phyloP scores from a whole-genome alignment of 306 rosid genomes.

The Nissolia schottii region DNA sequence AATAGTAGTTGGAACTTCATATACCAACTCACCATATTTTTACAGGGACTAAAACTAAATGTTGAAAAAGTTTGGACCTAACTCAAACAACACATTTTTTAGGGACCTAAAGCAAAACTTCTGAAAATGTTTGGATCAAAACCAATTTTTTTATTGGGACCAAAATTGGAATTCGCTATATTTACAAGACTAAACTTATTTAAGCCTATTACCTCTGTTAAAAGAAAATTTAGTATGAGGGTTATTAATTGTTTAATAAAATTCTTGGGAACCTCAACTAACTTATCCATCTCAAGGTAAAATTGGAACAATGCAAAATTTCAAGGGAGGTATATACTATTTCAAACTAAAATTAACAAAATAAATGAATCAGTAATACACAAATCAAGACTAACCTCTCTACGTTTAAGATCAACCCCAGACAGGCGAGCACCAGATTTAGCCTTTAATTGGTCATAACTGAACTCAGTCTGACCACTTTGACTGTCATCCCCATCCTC shows the following conservation, averaged over 20 bases:
- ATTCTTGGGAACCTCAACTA: not conserved
- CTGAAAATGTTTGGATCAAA: too few relatives aligned
- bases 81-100: too few relatives aligned
- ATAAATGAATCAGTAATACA: slow-evolving; percentile 1
- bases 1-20: too few relatives aligned
- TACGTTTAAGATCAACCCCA: slow-evolving; percentile 82
- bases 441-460: slow-evolving; percentile 84
- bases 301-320: not conserved
- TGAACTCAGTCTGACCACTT: slow-evolving; percentile 39
- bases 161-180: too few relatives aligned
- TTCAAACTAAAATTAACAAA: not conserved
- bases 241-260: not conserved
- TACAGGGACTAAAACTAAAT: too few relatives aligned
- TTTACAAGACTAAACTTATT: too few relatives aligned
- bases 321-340: not conserved
- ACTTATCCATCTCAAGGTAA: not conserved
- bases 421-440: slow-evolving; percentile 75
- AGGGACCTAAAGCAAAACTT: too few relatives aligned
- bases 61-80: too few relatives aligned
- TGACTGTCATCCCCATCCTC: slow-evolving; percentile 41
- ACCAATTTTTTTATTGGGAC: too few relatives aligned
- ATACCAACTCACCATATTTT: too few relatives aligned
- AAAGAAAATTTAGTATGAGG: not conserved
- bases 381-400: slow-evolving; percentile 65
- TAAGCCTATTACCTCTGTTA: too few relatives aligned